These are phyloP conservation scores for Backusella sp. DNA, from an alignment of 192 early-diverging fungal species.

Conservation along the genomic window DNA sequence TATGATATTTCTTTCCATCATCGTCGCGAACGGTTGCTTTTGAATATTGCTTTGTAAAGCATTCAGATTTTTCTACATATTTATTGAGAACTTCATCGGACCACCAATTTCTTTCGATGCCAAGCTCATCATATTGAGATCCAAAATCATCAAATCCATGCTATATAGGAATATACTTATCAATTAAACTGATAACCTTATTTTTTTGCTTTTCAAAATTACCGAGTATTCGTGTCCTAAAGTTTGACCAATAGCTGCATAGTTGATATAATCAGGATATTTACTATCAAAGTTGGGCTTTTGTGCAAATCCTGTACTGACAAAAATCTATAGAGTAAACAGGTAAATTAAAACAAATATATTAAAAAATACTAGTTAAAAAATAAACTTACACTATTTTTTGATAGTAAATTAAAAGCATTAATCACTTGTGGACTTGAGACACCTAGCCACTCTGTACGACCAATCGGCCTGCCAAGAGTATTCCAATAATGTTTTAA, in stretches of 20 bases:
- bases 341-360: neutral
- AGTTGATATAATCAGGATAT: slow-evolving; percentile 63
- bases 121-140: slow-evolving; percentile 15
- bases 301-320: slow-evolving; percentile 11
- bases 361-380: neutral
- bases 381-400: slow-evolving; percentile 12
- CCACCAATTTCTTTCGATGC: slow-evolving; percentile 17
- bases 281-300: slow-evolving; percentile 46
- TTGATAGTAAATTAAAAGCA: slow-evolving; percentile 17
- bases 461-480: slow-evolving; percentile 26
- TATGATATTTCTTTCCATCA: slow-evolving; percentile 35
- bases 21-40: slow-evolving; percentile 44
- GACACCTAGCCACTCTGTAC: slow-evolving; percentile 7
- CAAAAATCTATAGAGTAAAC: slow-evolving; percentile 6
- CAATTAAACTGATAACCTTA: neutral
- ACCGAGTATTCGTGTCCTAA: slow-evolving; percentile 71
- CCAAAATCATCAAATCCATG: slow-evolving; percentile 13
- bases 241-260: slow-evolving; percentile 65
- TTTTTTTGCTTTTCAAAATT: neutral
- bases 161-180: neutral
- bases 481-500: slow-evolving; percentile 16
- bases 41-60: slow-evolving; percentile 67
- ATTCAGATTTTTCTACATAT: slow-evolving; percentile 37
- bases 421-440: neutral
- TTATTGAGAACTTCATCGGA: neutral